Evolutionary conservation across 148 eudicot genomes (phyloP), one percentile per base, ranked within the genome.

Genomic region (Amaranthus hypochondriacus): DNA sequence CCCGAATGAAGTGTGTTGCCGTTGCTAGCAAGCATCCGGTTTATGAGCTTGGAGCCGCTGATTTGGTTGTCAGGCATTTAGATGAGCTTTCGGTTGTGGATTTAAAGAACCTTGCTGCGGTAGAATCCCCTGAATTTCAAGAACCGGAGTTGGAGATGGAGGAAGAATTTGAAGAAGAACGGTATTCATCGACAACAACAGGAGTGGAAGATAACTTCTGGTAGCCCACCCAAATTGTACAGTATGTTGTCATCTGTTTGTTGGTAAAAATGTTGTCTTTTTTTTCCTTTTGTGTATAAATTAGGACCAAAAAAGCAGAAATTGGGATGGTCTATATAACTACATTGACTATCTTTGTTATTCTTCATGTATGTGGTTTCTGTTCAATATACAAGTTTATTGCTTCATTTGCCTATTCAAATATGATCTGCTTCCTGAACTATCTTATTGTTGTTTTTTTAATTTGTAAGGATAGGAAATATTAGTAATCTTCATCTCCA

Each of bases 1-100:
- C 91, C 0, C 79, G 84, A 39, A 95, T 95, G 98, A 95, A 92
- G 72, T 95, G 98, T 66, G 93, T 95, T 7, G 98, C 98, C 9
- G 97, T 95, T 72, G 98, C 98, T 46, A 95, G 98, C 74, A 95
- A 95, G 83, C 96, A 95, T 70, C 97, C 92, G 12, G 86, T 87
- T 4, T 95, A 92, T 74, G 98, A 95, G 84, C 96, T 95, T 21
- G 88, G 85, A 8, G 98, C 98, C 2, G 98, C 98, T 0, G 97
- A 95, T 62, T 57, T 90, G 86, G 97, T 95, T 21, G 98, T 95
- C 77, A 86, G 86, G 65, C 82, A 69, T 52, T 83, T 95, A 7
- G 93, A 95, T 63, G 98, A 95, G 89, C 90, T 95, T 15, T 74
- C 98, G 0, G 80, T 95, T 44, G 84, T 92, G 56, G 98, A 95